These are phyloP conservation scores for Tephrocybe sp. DNA, from an alignment of 768 basidiomycete species.

Conservation along the genomic window DNA sequence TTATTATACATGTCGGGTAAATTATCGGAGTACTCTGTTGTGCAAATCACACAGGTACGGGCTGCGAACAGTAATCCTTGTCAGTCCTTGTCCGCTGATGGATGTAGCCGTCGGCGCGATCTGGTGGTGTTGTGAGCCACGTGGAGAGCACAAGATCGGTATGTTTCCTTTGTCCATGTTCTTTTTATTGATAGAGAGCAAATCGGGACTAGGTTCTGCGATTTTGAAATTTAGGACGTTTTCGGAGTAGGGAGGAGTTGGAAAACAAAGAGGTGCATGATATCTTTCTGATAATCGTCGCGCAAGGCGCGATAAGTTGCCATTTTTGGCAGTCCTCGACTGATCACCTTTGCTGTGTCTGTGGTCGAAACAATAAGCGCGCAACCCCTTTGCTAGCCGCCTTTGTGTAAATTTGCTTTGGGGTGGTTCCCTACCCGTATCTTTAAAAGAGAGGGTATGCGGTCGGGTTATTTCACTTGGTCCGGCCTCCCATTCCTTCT, in stretches of 20 bases:
- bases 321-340: conserved; percentile 9
- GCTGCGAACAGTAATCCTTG: conserved; percentile 5
- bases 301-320: conserved; percentile 5
- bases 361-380: conserved; percentile 20
- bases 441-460: conserved; percentile 16
- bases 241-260: neutral
- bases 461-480: conserved; percentile 11
- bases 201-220: conserved; percentile 9
- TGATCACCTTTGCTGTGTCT: conserved; percentile 8
- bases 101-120: conserved; percentile 1
- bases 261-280: conserved; percentile 14
- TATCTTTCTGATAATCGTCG: conserved; percentile 7
- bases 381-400: conserved; percentile 4
- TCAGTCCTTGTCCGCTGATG: conserved; percentile 1
- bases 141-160: conserved; percentile 22
- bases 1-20: neutral
- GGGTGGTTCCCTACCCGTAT: neutral
- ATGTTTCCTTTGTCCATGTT: conserved; percentile 18
- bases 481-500: conserved; percentile 13
- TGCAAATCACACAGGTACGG: conserved; percentile 1
- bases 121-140: conserved; percentile 10
- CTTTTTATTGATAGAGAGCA: conserved; percentile 12
- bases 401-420: conserved; percentile 19
- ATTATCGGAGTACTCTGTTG: neutral
- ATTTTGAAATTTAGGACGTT: conserved; percentile 13